Evolutionary conservation across 345 rosid genomes (phyloP), one percentile per base, ranked within the genome.

Genomic region (Stellera chamaejasme): DNA sequence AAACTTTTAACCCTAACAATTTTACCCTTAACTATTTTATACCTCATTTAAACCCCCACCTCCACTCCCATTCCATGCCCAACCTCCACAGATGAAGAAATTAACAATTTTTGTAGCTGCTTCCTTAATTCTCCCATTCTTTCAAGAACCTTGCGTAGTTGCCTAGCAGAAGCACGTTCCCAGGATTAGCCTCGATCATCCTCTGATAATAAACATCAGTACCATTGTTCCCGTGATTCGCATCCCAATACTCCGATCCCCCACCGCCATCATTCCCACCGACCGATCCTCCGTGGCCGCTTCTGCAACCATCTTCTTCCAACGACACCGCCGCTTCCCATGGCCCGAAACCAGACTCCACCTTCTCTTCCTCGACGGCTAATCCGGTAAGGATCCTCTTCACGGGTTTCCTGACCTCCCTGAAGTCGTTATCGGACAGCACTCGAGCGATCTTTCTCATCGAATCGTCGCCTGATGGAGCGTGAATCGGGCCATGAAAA

Each of bases 141-240:
- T 86, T 92, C 82, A 92, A 73, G 71, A 79, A 93, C 63, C 62
- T 84, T 2, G 97, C 97, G 56, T 93, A 93, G 64, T 88, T 88
- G 61, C 86, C 67, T 11, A 93, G 91, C 57, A 93, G 68, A 52
- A 93, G 82, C 4, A 84, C 54, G 32, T 88, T 88, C 60, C 79
- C 83, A 51, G 99, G 99, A 73, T 93, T 77, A 0, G 87, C 96
- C 53, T 86, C 86, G 45, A 88, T 82, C 96, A 93, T 82, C 64
- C 65, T 81, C 63, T 64, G 87, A 69, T 93, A 89, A 48, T 77
- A 87, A 58, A 61, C 54, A 43, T 93, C 96, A 11, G 80, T 79
- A 14, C 44, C 79, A 10, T 72, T 69, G 0, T 77, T 68, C 2
- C 86, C 78, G 0, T 78, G 81, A 54, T 59, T 19, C 23, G 23